These are phyloP conservation scores for Cinchona pubescens DNA, from an alignment of 257 asterid genomes.

Conservation along the genomic window DNA sequence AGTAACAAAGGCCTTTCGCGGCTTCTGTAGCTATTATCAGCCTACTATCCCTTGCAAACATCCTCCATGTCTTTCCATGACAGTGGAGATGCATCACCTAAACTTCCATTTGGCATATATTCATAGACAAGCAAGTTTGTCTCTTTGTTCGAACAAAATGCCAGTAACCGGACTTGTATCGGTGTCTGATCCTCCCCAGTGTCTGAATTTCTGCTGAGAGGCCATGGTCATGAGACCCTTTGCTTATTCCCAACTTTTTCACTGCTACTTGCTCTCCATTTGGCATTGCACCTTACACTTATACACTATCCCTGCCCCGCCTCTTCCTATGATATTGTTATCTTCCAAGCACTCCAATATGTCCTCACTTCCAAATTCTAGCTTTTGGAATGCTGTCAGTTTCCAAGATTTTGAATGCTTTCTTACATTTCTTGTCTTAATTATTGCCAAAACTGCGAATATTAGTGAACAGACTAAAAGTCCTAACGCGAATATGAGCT, in stretches of 20 bases:
- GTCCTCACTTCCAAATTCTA: slow-evolving; percentile 40
- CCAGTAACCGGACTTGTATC: slow-evolving; percentile 39
- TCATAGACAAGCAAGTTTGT: slow-evolving; percentile 41
- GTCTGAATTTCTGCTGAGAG: slow-evolving; percentile 41
- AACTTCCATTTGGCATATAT: too few species aligned
- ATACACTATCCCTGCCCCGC: slow-evolving; percentile 49
- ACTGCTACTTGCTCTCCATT: slow-evolving; percentile 38
- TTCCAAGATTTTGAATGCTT: slow-evolving; percentile 37
- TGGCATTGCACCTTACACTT: slow-evolving; percentile 39
- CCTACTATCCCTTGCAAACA: slow-evolving; percentile 36
- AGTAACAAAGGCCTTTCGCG: slow-evolving; percentile 38
- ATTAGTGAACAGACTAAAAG: slow-evolving; percentile 35
- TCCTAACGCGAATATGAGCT: slow-evolving; percentile 42
- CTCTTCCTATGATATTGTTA: slow-evolving; percentile 42
- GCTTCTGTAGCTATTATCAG: slow-evolving; percentile 39
- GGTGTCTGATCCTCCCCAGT: slow-evolving; percentile 34
- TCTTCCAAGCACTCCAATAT: slow-evolving; percentile 42
- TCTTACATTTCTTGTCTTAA: slow-evolving; percentile 36
- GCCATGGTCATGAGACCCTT: slow-evolving; percentile 39
- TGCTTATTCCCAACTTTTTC: slow-evolving; percentile 36
- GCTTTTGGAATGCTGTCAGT: slow-evolving; percentile 47
- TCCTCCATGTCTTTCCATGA: slow-evolving; percentile 35
- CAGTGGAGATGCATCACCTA: slow-evolving; percentile 41
- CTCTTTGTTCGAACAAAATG: slow-evolving; percentile 38
- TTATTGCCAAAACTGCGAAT: slow-evolving; percentile 35